These are phyloP conservation scores for Nicotiana knightiana DNA, from an alignment of 257 asterid genomes.

Conservation along the genomic window DNA sequence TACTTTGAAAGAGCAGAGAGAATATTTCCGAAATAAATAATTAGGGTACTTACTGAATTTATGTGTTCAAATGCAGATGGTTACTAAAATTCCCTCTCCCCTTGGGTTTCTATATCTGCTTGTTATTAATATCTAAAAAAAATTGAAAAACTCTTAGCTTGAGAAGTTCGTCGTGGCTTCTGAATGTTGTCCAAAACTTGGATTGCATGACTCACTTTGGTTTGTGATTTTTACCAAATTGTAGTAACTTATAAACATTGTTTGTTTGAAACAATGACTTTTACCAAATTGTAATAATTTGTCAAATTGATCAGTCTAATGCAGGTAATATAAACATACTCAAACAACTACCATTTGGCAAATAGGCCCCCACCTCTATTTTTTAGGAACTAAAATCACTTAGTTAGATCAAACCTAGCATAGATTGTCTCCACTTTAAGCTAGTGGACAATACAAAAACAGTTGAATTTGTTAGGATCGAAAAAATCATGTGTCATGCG, in stretches of 20 bases:
- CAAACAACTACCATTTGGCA: background rate
- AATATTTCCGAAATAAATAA: background rate
- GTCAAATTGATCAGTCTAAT: no score
- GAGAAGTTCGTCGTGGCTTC: background rate
- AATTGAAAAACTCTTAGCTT: background rate
- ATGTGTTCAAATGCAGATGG: background rate
- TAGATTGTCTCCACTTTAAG: background rate
- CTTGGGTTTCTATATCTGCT: background rate
- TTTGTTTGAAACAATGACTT: background rate
- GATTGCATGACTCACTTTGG: background rate
- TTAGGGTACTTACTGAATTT: background rate
- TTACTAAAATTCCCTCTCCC: no score
- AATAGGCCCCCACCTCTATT: background rate
- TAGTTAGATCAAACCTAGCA: background rate
- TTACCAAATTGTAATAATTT: background rate
- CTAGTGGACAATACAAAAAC: constrained; percentile 4
- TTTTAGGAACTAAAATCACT: background rate
- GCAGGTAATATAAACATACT: background rate
- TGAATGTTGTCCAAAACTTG: background rate
- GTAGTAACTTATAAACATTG: background rate
- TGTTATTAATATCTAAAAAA: background rate
- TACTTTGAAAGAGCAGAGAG: no score
- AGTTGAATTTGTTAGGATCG: background rate
- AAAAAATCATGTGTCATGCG: no score
- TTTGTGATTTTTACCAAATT: background rate